phyloP scores from a whole-genome alignment of 2,329 filamentous ascomycete genomes.

The Knoxdaviesia capensis region DNA sequence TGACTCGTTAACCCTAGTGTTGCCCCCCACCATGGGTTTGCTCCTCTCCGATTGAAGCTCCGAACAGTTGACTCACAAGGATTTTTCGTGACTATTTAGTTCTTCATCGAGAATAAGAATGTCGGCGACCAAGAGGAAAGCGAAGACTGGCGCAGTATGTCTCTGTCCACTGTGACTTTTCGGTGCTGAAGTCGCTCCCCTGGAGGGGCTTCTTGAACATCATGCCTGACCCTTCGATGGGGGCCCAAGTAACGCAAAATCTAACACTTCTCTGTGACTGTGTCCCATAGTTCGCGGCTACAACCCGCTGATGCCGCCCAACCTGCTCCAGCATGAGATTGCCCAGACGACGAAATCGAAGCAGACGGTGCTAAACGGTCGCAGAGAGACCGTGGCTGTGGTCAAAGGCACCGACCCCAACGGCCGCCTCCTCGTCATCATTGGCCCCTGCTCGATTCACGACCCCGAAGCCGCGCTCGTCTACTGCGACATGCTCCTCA shows the following conservation, averaged over 20 bases:
- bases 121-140: conserved; percentile 54
- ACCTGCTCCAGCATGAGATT: conserved; percentile 71
- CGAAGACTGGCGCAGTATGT: conserved; percentile 68
- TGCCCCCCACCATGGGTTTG: too few relatives aligned
- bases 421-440: conserved; percentile 47
- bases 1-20: too few relatives aligned
- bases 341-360: conserved; percentile 44
- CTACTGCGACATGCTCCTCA: conserved; percentile 71
- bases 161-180: conserved; percentile 2
- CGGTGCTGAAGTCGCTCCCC: too few relatives aligned
- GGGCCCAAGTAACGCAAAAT: neutral
- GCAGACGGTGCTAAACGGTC: conserved; percentile 50
- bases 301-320: conserved; percentile 79
- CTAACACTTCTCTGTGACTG: neutral
- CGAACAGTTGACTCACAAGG: too few relatives aligned
- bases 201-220: neutral
- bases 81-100: neutral
- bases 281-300: conserved; percentile 57
- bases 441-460: conserved; percentile 94
- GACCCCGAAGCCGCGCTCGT: conserved; percentile 78
- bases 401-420: conserved; percentile 53
- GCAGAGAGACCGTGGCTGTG: conserved; percentile 49
- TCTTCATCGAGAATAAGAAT: conserved; percentile 13
- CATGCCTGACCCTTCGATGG: neutral
- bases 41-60: too few relatives aligned